These are phyloP conservation scores for Phlebiopsis flavidoalba DNA, from an alignment of 768 basidiomycete species.

Conservation along the genomic window DNA sequence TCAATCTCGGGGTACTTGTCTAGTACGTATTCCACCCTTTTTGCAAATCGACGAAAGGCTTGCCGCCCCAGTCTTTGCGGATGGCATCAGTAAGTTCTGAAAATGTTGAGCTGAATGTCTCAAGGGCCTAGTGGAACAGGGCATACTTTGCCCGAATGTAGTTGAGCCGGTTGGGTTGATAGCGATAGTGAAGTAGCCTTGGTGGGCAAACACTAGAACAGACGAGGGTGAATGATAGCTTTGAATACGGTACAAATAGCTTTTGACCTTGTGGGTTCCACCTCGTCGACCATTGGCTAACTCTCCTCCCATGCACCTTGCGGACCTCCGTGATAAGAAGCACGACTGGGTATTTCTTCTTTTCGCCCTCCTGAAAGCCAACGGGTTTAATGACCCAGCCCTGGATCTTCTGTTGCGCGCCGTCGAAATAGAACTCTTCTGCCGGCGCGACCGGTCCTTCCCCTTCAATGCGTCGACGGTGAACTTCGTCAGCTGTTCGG, in stretches of 20 bases:
- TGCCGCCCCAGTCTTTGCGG: slow-evolving; percentile 79
- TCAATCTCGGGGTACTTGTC: slow-evolving; percentile 71
- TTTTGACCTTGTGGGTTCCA: slow-evolving; percentile 83
- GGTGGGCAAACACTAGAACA: slow-evolving; percentile 54
- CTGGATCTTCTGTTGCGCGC: slow-evolving; percentile 75
- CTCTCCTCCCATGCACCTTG: slow-evolving; percentile 90
- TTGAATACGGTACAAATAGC: neutral
- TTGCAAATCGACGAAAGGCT: slow-evolving; percentile 73
- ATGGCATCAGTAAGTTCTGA: slow-evolving; percentile 80
- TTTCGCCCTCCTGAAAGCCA: slow-evolving; percentile 60
- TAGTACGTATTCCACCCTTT: slow-evolving; percentile 72
- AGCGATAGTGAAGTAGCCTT: slow-evolving; percentile 83
- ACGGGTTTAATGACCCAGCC: slow-evolving; percentile 82
- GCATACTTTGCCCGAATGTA: slow-evolving; percentile 78
- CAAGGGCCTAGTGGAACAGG: neutral
- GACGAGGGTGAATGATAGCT: neutral
- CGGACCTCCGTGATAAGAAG: slow-evolving; percentile 84
- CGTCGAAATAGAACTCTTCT: slow-evolving; percentile 88
- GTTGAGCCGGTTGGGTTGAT: slow-evolving; percentile 96
- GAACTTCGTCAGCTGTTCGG: slow-evolving; percentile 60
- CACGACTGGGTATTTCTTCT: slow-evolving; percentile 73
- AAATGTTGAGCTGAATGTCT: neutral
- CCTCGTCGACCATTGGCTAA: slow-evolving; percentile 81
- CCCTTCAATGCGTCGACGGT: slow-evolving; percentile 47
- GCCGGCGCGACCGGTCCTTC: slow-evolving; percentile 56